Evolutionary conservation across 371 early-diverging fungal genomes (phyloP), one percentile per base, ranked within the genome.

Genomic region (Mucor indicus): DNA sequence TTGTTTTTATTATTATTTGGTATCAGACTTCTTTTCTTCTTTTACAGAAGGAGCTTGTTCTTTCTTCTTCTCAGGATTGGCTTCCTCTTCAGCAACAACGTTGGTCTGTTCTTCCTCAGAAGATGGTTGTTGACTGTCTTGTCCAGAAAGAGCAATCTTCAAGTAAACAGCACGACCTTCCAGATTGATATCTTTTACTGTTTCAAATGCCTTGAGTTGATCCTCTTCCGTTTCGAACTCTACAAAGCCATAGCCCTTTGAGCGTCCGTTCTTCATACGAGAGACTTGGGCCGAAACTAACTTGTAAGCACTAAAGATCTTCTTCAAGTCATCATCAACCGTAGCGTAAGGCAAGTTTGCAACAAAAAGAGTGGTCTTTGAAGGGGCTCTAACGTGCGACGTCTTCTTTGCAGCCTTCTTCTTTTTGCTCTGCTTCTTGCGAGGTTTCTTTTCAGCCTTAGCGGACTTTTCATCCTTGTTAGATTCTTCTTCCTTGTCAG

Each of bases 171-270:
- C 66, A 38, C 93, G 85, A 13, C 80, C 90, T 22, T 91, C 87
- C 25, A 85, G 74, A 24, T 60, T 48, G 19, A 80, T 72, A 50
- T 75, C 73, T 52, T 74, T 77, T 43, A 88, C 51, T 50, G 79
- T 77, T 27, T 80, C 78, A 32, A 95, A 53, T 11, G 85, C 92
- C 51, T 79, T 80, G 42, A 76, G 60, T 72, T 93, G 96, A 53
- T 94, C 95, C 10, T 64, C 83, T 54, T 90, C 81, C 51, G 70
- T 69, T 19, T 65, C 82, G 41, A 92, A 75, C 52, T 92, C 92
- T 32, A 94, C 90, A 67, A 96, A 95, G 16, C 95, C 96, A 70
- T 86, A 95, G 29, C 96, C 95, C 75, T 90, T 91, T 70, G 87
- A 83, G 36, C 87, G 81, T 13, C 87, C 87, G 24, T 51, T 73